phyloP scores from a whole-genome alignment of 148 eudicot species.

The Rhododendron simsii region DNA sequence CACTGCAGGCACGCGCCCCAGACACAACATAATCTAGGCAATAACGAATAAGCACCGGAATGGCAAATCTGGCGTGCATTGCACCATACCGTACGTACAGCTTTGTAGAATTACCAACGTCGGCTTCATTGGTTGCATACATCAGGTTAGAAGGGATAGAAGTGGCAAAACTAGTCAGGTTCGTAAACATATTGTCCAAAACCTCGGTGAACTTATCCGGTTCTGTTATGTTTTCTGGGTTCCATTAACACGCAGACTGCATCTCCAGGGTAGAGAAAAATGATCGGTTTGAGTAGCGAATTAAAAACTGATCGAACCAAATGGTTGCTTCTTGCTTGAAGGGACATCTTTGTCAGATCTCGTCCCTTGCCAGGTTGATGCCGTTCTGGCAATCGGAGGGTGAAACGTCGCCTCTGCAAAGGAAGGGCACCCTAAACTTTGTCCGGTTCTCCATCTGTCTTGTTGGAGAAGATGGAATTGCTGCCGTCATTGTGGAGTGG shows the following conservation, averaged over 20 bases:
- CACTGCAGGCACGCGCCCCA: neutral
- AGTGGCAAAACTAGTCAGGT: neutral
- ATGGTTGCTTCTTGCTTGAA: neutral
- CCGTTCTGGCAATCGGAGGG: neutral
- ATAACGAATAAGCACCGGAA: too few species aligned
- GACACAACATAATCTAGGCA: conserved; percentile 7
- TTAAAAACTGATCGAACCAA: neutral
- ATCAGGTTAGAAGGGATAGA: neutral
- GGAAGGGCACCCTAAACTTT: neutral
- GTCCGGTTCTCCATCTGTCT: neutral
- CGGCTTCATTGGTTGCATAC: neutral
- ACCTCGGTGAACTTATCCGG: neutral
- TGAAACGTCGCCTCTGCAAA: neutral
- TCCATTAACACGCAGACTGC: neutral
- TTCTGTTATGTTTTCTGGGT: neutral
- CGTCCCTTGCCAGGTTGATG: neutral
- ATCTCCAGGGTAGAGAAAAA: neutral
- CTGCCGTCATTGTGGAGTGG: neutral
- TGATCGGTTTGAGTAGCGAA: neutral
- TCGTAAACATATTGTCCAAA: neutral
- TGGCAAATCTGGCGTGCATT: conserved; percentile 26
- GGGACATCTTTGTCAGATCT: neutral
- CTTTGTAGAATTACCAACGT: neutral
- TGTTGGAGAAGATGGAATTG: neutral
- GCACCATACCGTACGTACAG: conserved; percentile 4